Evolutionary conservation across 495 filamentous ascomycete genomes (phyloP).

Genomic region (Clohesyomyces aquaticus): DNA sequence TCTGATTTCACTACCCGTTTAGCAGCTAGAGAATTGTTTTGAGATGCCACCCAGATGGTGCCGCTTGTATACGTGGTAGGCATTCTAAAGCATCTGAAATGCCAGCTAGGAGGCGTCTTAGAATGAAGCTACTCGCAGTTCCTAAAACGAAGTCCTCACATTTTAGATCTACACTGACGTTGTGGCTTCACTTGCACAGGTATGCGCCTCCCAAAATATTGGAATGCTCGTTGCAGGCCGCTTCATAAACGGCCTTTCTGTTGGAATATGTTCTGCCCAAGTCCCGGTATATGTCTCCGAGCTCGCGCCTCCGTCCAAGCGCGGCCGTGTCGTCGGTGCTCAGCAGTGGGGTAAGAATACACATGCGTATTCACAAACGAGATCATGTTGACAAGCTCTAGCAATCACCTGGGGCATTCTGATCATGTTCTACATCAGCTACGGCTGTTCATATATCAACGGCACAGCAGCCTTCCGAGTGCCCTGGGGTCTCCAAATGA

Average conservation of each 20-base stretch:
- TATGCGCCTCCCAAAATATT: constrained; percentile 73
- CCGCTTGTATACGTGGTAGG: too few relatives aligned
- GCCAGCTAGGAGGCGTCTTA: too few relatives aligned
- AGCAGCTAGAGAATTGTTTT: too few relatives aligned
- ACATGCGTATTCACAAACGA: too few relatives aligned
- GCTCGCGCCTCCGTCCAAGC: constrained; percentile 67
- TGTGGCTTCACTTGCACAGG: too few relatives aligned
- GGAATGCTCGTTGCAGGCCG: constrained; percentile 74
- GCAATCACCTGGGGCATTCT: constrained; percentile 75
- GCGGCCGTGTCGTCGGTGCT: constrained; percentile 70
- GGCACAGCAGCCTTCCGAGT: constrained; percentile 66
- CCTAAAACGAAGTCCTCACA: too few relatives aligned
- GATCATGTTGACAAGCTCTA: too few relatives aligned
- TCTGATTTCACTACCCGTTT: too few relatives aligned
- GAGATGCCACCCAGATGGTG: too few relatives aligned
- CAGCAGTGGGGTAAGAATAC: constrained; percentile 85
- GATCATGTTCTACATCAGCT: constrained; percentile 83
- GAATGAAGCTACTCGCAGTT: too few relatives aligned
- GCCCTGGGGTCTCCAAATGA: constrained; percentile 77
- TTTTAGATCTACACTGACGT: too few relatives aligned
- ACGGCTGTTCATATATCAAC: constrained; percentile 69
- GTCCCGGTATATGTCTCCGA: constrained; percentile 82
- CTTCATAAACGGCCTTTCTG: constrained; percentile 74
- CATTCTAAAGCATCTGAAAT: too few relatives aligned
- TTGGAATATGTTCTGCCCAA: constrained; percentile 79